phyloP scores from a whole-genome alignment of 345 rosid genomes.

The Eucalyptus cladocalyx region DNA sequence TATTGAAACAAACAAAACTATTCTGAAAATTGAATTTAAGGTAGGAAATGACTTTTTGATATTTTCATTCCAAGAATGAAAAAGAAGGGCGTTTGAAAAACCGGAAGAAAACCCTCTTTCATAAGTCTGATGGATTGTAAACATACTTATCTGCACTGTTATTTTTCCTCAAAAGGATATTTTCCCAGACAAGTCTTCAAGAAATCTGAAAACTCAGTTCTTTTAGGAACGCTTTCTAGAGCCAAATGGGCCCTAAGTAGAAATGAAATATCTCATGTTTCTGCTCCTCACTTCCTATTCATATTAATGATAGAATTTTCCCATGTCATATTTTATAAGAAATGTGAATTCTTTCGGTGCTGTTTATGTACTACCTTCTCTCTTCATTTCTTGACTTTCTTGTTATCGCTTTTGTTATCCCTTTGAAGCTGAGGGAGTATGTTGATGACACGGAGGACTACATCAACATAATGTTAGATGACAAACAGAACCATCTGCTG shows the following conservation, averaged over 20 bases:
- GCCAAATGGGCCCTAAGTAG: neutral
- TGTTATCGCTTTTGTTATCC: neutral
- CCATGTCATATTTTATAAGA: neutral
- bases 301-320: neutral
- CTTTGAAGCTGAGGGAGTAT: constrained; percentile 71
- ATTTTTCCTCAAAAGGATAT: neutral
- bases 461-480: constrained; percentile 94
- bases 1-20: neutral
- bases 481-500: constrained; percentile 91
- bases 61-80: neutral
- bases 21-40: neutral
- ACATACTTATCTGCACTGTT: neutral
- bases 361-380: neutral
- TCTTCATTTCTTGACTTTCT: neutral
- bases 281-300: neutral
- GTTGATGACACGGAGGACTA: constrained; percentile 95
- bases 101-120: neutral
- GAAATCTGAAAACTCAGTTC: neutral
- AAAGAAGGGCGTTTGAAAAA: neutral
- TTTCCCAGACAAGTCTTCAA: neutral
- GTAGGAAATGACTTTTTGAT: neutral
- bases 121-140: neutral
- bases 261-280: neutral
- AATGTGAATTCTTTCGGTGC: neutral
- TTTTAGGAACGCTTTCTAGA: neutral